Base-by-base conservation (phyloP, 441 rosid genomes). In the Pelargonium myrrhifolium region DNA sequence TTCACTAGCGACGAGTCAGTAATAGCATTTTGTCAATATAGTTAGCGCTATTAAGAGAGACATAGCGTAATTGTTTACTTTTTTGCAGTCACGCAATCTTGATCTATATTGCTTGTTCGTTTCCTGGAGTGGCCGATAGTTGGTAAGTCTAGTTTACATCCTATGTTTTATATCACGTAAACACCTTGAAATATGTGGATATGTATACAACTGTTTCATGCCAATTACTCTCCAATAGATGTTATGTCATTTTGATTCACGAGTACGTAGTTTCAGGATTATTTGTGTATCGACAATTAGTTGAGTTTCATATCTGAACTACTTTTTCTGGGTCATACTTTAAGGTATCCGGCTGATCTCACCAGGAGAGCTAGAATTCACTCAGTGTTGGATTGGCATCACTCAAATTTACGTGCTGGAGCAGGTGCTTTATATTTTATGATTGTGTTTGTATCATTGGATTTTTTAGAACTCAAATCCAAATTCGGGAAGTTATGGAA, bases 301-400 rank as follows among this genome's bases (percentile, higher is more conserved):
- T 37, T 37, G 66, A 65, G 37, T 51, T 18, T 2, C 55, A 31
- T 35, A 42, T 61, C 60, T 53, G 35, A 39, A 4, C 10, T 39
- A 24, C 7, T 47, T 31, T 28, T 42, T 39, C 43, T 20, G 14
- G 65, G 10, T 55, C 56, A n/a, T 56, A 28, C 26, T 69, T 73
- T 64, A 78, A 89, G 96, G 92, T 90, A 93, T 79, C 97, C 96
- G 0, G 78, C 87, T 47, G 97, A 93, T 82, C 83, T 93, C 79
- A 86, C 72, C 62, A 85, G 71, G 76, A 87, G 93, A 78, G 93
- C 92, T 61, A 87, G 83, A 85, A 81, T 93, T 74, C 82, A 90
- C 42, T 93, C 98, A 2, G 88, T 87, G 56, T 69, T 93, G 82
- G 97, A 93, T 64, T 93, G 98, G 98, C 97, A 90, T 80, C 98